Conservation (phyloP, 768 basidiomycete genomes). For the Serendipita sp. region DNA sequence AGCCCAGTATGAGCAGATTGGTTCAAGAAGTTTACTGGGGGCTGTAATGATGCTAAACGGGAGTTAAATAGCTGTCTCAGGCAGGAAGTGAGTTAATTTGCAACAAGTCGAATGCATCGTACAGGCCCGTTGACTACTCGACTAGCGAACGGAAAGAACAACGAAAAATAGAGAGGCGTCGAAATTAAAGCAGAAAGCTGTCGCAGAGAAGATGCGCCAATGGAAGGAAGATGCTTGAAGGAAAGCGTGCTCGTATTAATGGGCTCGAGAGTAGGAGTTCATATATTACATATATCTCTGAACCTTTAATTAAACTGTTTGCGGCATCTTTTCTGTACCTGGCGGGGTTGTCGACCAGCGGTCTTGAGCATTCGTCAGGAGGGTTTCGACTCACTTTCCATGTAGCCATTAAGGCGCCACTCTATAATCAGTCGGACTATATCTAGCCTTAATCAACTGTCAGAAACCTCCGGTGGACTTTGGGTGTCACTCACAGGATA, state of each 20-base stretch:
- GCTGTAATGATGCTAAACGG: background rate
- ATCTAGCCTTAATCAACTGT: no score
- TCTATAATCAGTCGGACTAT: background rate
- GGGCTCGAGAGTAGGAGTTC: no score
- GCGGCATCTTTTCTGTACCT: no score
- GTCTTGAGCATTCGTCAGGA: no score
- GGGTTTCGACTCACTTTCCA: background rate
- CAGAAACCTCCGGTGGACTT: no score
- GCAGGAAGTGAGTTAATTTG: background rate
- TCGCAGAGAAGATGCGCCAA: background rate
- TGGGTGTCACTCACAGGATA: no score
- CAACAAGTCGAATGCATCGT: no score
- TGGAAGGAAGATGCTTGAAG: background rate
- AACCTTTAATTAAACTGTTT: no score
- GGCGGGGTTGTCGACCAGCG: no score
- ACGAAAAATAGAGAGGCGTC: background rate
- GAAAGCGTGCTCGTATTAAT: no score
- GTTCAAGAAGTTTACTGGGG: background rate
- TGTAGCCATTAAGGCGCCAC: background rate
- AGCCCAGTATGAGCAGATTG: background rate
- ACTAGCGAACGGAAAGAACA: background rate
- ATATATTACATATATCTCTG: no score
- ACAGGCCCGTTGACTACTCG: background rate
- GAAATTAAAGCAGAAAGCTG: background rate
- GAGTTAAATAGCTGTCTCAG: background rate